Percentiles rank a stretch among this genome's conserved stretches.
These are phyloP conservation scores for Termitomyces sp. DNA, from an alignment of 768 basidiomycete genomes.

Conservation along the genomic window DNA sequence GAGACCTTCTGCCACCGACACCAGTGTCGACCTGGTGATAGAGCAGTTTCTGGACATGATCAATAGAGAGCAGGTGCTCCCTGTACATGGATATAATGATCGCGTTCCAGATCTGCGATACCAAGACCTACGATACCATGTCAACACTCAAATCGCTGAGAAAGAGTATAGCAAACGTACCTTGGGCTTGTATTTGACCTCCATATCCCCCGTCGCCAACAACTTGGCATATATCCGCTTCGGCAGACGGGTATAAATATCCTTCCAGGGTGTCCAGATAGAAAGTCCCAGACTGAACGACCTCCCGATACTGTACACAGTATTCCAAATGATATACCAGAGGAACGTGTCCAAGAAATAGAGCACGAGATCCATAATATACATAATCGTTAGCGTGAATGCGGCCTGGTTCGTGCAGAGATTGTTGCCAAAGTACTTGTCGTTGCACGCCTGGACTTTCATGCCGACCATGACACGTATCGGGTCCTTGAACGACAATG, in stretches of 20 bases:
- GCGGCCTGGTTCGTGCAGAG: slow-evolving; percentile 93
- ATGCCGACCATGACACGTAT: slow-evolving; percentile 95
- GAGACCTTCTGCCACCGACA: slow-evolving; percentile 79
- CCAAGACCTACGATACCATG: slow-evolving; percentile 63
- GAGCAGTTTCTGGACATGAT: slow-evolving; percentile 96
- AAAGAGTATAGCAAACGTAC: slow-evolving; percentile 36
- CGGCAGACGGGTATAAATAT: slow-evolving; percentile 92
- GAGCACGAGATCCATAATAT: slow-evolving; percentile 93
- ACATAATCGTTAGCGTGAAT: slow-evolving; percentile 97
- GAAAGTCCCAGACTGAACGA: slow-evolving; percentile 90
- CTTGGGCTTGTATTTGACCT: slow-evolving; percentile 99
- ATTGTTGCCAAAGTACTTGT: slow-evolving; percentile 78
- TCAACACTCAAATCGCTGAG: background rate
- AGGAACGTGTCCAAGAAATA: slow-evolving; percentile 99
- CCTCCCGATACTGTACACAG: slow-evolving; percentile 84
- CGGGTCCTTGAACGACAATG: slow-evolving; percentile 89
- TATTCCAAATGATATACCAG: slow-evolving; percentile 99
- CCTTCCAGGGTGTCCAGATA: slow-evolving; percentile 99
- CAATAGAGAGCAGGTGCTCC: slow-evolving; percentile 97
- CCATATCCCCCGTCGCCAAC: slow-evolving; percentile 92
- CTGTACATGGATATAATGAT: slow-evolving; percentile 99
- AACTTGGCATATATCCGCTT: slow-evolving; percentile 97
- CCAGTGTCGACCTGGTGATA: slow-evolving; percentile 92
- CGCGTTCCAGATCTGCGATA: slow-evolving; percentile 99
- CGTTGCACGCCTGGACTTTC: slow-evolving; percentile 89